phyloP scores from a whole-genome alignment of 345 rosid species.

The Citrus glauca region DNA sequence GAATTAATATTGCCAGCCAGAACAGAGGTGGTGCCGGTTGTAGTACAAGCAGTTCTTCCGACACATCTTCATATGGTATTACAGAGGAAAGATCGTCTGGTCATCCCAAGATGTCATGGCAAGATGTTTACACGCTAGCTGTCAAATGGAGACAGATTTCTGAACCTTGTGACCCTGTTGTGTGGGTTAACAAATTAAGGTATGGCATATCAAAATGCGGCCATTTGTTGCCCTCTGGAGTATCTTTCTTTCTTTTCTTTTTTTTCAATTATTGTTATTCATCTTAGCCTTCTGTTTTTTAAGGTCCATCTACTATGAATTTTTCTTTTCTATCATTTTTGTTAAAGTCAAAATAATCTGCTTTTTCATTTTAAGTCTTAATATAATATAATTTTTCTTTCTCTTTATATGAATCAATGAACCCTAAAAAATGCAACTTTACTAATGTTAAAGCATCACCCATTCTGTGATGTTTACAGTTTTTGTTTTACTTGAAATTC shows the following conservation, averaged over 20 bases:
- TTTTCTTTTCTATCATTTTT: background rate
- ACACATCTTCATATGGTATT: conserved; percentile 58
- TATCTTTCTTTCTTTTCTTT: no score
- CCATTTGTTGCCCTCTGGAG: background rate
- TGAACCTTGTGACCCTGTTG: conserved; percentile 98
- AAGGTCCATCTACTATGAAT: background rate
- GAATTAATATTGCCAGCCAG: conserved; percentile 68
- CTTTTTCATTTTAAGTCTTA: background rate
- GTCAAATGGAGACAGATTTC: conserved; percentile 99
- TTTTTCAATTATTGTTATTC: background rate
- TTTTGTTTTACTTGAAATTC: background rate
- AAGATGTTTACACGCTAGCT: conserved; percentile 75
- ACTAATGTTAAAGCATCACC: background rate
- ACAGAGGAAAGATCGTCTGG: conserved; percentile 63
- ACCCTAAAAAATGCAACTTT: background rate
- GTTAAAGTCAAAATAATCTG: background rate
- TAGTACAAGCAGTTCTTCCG: conserved; percentile 77
- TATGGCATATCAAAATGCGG: conserved; percentile 20
- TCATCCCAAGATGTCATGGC: conserved; percentile 71
- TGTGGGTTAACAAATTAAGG: conserved; percentile 95
- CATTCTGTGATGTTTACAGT: background rate
- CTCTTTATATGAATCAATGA: background rate
- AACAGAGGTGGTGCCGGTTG: conserved; percentile 96
- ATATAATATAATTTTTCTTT: background rate
- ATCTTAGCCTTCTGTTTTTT: background rate